These are phyloP conservation scores for Rutidosis leptorrhynchoides DNA, from an alignment of 129 eudicot species.

Conservation along the genomic window DNA sequence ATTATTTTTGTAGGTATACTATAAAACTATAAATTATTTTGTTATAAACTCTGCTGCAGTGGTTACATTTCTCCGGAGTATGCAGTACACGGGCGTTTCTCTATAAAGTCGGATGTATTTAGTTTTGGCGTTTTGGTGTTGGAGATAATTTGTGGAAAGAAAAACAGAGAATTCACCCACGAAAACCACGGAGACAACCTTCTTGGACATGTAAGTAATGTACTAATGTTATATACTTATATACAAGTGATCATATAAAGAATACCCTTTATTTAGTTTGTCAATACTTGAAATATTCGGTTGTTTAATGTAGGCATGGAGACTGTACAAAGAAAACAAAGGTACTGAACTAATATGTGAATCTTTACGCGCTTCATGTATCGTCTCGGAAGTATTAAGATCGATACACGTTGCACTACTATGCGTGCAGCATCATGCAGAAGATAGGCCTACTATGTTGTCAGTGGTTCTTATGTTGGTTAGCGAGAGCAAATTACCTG, in stretches of 20 bases:
- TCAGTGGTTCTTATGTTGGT: slow-evolving; percentile 32
- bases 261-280: background rate
- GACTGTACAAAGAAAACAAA: slow-evolving; percentile 17
- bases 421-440: too few relatives aligned
- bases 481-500: slow-evolving; percentile 23
- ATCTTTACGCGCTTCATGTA: slow-evolving; percentile 3
- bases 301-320: slow-evolving; percentile 26
- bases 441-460: too few relatives aligned
- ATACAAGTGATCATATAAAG: too few relatives aligned
- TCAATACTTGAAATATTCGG: too few relatives aligned
- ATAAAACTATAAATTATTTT: background rate
- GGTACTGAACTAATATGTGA: slow-evolving; percentile 7
- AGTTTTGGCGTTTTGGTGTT: slow-evolving; percentile 40
- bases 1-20: background rate
- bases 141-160: slow-evolving; percentile 41
- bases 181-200: slow-evolving; percentile 34
- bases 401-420: slow-evolving; percentile 29
- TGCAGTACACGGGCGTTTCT: slow-evolving; percentile 40
- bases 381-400: slow-evolving; percentile 18
- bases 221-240: too few relatives aligned
- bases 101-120: slow-evolving; percentile 40
- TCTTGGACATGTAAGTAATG: slow-evolving; percentile 42
- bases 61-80: slow-evolving; percentile 45
- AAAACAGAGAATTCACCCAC: slow-evolving; percentile 37
- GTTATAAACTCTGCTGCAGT: slow-evolving; percentile 6